Percentiles rank a stretch among this genome's conserved stretches.
Evolutionary conservation across 2,329 filamentous ascomycete species (phyloP).

Genomic region (Ophiosphaerella korrae): DNA sequence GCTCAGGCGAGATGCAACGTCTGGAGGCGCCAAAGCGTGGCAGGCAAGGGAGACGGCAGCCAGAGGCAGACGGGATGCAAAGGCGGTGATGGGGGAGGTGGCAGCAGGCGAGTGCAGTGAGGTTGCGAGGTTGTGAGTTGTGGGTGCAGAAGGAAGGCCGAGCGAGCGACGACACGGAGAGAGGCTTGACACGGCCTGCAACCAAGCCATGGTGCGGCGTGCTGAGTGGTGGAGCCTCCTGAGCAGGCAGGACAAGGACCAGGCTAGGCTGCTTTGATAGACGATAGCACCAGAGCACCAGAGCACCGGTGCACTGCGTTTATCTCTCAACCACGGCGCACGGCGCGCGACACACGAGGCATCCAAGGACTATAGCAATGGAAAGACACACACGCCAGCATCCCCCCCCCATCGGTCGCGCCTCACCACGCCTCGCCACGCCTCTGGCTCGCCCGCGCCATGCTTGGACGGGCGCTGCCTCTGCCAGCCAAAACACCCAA

Average conservation of each 20-base stretch:
- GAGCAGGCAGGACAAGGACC: neutral
- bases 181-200: conserved; percentile 20
- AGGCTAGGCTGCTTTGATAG: neutral
- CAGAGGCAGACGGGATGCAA: conserved; percentile 16
- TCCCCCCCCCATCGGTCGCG: no score
- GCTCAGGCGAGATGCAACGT: conserved; percentile 12
- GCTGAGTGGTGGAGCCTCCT: conserved; percentile 2
- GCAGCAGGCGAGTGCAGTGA: conserved; percentile 7
- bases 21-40: conserved; percentile 1
- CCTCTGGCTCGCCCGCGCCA: no score
- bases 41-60: conserved; percentile 16
- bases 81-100: conserved; percentile 2
- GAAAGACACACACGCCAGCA: no score
- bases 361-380: no score
- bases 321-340: no score
- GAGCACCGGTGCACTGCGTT: no score
- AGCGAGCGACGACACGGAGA: conserved; percentile 19
- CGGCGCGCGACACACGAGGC: no score
- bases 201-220: conserved; percentile 1
- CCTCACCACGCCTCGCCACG: no score
- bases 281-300: neutral
- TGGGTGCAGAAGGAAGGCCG: conserved; percentile 11
- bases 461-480: no score
- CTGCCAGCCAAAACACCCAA: no score
- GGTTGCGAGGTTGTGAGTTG: conserved; percentile 12